phyloP scores from a whole-genome alignment of 148 eudicot species.

The Chenopodium berlandieri region DNA sequence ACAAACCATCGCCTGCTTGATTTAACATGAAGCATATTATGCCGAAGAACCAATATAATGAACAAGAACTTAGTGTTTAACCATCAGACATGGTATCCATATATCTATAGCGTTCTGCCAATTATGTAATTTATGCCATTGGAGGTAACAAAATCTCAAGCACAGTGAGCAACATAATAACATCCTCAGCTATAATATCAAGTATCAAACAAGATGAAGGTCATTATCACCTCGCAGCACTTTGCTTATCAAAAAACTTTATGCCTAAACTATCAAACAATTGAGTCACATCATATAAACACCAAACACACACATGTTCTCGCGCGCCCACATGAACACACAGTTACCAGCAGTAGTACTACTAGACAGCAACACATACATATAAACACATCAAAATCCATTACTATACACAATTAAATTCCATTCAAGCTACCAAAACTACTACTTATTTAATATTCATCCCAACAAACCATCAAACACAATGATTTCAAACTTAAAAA shows the following conservation, averaged over 20 bases:
- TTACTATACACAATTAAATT: neutral
- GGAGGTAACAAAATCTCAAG: neutral
- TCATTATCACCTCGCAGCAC: neutral
- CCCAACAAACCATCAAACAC: constrained; percentile 1
- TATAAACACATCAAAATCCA: neutral
- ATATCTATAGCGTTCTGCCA: neutral
- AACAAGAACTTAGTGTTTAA: neutral
- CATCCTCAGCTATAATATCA: neutral
- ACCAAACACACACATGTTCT: neutral
- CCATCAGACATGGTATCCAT: neutral
- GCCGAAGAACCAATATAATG: neutral
- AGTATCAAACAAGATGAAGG: neutral
- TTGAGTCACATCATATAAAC: neutral
- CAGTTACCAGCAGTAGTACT: neutral
- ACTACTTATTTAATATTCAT: neutral
- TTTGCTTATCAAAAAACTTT: neutral
- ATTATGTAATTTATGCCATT: neutral
- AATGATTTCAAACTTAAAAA: neutral
- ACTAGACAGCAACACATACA: neutral
- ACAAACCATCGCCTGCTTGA: neutral
- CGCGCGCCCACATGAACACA: neutral
- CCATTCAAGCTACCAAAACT: neutral
- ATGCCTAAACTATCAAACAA: neutral
- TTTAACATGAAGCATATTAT: neutral
- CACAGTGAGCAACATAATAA: too few relatives aligned